A percentile compares a stretch with the other conserved stretches of the same genome.
phyloP scores from a whole-genome alignment of 2,329 filamentous ascomycete species.

The Sporothrix luriei region DNA sequence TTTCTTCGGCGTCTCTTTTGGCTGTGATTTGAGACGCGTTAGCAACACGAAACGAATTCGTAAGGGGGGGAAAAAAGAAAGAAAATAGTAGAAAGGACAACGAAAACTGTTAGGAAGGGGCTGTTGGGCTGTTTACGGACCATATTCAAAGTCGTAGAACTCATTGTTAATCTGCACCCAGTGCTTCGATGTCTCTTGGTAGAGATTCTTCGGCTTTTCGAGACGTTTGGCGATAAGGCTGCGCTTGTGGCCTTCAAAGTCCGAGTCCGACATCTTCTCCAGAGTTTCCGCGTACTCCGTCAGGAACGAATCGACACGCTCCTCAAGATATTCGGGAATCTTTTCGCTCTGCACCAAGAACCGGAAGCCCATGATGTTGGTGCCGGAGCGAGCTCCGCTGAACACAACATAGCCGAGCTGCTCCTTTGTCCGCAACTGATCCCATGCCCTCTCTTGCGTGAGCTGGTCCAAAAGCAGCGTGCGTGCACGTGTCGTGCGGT shows the following conservation, averaged over 20 bases:
- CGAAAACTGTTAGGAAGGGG: not conserved
- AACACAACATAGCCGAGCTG: slow-evolving; percentile 97
- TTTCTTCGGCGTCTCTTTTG: slow-evolving; percentile 72
- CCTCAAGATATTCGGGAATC: slow-evolving; percentile 79
- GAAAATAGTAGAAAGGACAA: slow-evolving; percentile 49
- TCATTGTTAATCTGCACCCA: slow-evolving; percentile 85
- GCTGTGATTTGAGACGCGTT: slow-evolving; percentile 48
- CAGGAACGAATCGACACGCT: slow-evolving; percentile 84
- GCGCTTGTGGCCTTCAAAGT: slow-evolving; percentile 89
- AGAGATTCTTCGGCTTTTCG: slow-evolving; percentile 90
- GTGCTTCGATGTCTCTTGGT: slow-evolving; percentile 78
- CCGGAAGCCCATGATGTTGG: slow-evolving; percentile 81
- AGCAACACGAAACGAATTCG: not conserved
- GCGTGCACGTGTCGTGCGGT: slow-evolving; percentile 72
- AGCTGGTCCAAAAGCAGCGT: slow-evolving; percentile 84
- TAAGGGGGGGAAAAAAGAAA: not conserved
- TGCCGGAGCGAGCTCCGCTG: slow-evolving; percentile 69
- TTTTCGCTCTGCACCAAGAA: slow-evolving; percentile 94
- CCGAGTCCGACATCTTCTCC: slow-evolving; percentile 73
- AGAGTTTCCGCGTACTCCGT: slow-evolving; percentile 66
- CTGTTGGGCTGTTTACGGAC: slow-evolving; percentile 53
- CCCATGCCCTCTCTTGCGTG: slow-evolving; percentile 89
- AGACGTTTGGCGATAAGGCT: slow-evolving; percentile 83
- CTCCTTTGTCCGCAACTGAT: slow-evolving; percentile 93
- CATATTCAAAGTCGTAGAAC: slow-evolving; percentile 84